Evolutionary conservation across 805 yeast genomes (phyloP), one percentile per base, ranked within the genome.

Genomic region (Kodamaea jinghongensis): DNA sequence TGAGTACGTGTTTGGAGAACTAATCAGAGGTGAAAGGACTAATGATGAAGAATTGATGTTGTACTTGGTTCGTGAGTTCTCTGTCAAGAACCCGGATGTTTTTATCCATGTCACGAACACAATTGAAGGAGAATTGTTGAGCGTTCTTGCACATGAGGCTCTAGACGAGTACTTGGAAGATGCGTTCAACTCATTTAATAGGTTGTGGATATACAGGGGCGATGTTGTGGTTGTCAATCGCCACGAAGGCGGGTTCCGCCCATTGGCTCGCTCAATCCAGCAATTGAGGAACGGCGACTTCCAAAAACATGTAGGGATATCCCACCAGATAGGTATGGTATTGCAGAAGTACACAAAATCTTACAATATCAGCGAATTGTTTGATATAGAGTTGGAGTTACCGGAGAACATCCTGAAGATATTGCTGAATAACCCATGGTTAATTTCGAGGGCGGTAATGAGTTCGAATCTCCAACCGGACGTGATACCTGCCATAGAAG

Each of bases 201-300:
- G 86, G 41, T 55, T 73, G 2, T 79, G 85, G 85, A 45, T 78
- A 6, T 66, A 72, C 38, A 54, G 64, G 31, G 72, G 73, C 3
- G 47, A 56, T 14, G 50, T 73, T 11, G 38, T 43, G n/a, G 17
- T 42, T 7, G 30, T 45, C 11, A 33, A 42, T 6, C 13, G 14
- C 16, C 46, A 41, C 34, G 41, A 28, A 9, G 16, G 23, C 12
- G 16, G 13, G n/a, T 23, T 14, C n/a, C 28, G 42, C 6, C 33
- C 36, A 3, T 33, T 42, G 36, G 38, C 25, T 4, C 31, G 39
- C 7, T 46, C 48, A 6, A 12, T 47, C 9, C 40, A 33, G 1
- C 50, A 47, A 15, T 17, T 44, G 10, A 13, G 17, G 4, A 40
- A 38, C 13, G 14, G 23, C 4, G 48, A 44, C 23, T 42, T 15